Evolutionary conservation across 2,329 filamentous ascomycete genomes (phyloP).

Genomic region (Paraconiothyrium brasiliense): DNA sequence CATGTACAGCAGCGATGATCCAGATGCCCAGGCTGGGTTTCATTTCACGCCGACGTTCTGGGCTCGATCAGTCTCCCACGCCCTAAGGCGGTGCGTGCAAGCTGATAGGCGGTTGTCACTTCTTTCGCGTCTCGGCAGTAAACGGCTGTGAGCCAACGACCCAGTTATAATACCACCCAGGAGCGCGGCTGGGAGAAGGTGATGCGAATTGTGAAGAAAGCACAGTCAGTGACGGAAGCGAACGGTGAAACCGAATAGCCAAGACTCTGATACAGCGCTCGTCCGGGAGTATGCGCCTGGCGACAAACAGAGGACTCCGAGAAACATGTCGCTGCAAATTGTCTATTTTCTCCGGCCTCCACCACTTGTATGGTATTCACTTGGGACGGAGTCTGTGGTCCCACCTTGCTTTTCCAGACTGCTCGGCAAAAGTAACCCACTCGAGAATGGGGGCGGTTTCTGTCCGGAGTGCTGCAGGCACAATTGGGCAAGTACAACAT

Average conservation of each 20-base stretch:
- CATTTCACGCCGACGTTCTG: conserved; percentile 20
- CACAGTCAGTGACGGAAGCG: neutral
- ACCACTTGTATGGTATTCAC: neutral
- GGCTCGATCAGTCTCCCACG: conserved; percentile 2
- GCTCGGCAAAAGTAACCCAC: neutral
- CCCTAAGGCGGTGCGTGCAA: neutral
- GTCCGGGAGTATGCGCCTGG: neutral
- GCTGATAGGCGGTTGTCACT: conserved; percentile 5
- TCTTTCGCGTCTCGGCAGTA: conserved; percentile 8
- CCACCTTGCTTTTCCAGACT: neutral
- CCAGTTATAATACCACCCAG: conserved; percentile 11
- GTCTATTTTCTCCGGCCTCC: neutral
- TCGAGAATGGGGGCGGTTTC: neutral
- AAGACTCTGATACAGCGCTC: neutral
- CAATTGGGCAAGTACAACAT: neutral
- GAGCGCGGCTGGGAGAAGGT: neutral
- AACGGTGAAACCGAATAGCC: neutral
- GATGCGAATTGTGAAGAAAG: neutral
- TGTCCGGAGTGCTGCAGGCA: neutral
- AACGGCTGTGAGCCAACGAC: conserved; percentile 4
- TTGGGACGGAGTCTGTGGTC: neutral
- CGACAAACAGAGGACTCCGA: neutral
- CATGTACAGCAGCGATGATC: conserved; percentile 8
- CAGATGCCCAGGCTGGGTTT: conserved; percentile 19
- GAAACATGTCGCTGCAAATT: neutral